Evolutionary conservation across 2,329 filamentous ascomycete genomes (phyloP).

Genomic region (Nemania sp.): DNA sequence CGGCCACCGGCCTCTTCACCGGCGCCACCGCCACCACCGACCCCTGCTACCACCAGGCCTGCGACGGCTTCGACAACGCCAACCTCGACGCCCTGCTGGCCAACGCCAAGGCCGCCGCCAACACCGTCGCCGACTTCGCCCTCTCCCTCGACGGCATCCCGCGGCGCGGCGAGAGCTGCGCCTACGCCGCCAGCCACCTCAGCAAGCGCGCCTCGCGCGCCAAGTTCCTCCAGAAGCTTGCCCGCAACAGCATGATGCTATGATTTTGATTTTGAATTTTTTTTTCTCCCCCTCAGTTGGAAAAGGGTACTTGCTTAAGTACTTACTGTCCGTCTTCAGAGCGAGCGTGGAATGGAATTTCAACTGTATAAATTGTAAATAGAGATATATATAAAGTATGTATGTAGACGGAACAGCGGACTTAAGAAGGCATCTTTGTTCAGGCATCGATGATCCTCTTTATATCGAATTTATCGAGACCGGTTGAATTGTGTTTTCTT

Average conservation of each 20-base stretch:
- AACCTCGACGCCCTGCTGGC: conserved; percentile 47
- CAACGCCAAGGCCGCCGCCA: conserved; percentile 53
- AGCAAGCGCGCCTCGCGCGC: conserved; percentile 15
- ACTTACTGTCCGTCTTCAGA: no score
- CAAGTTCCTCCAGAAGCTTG: conserved; percentile 30
- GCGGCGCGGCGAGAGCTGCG: conserved; percentile 17
- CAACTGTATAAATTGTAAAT: not conserved
- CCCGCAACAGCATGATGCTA: conserved; percentile 22
- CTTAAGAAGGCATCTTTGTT: not conserved
- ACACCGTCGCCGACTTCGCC: conserved; percentile 48
- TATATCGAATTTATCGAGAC: not conserved
- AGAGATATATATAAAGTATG: no score
- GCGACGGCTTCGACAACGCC: conserved; percentile 48
- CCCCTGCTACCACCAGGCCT: conserved; percentile 47
- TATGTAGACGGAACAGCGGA: not conserved
- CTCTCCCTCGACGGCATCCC: conserved; percentile 30
- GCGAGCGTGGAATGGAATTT: no score
- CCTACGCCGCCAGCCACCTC: conserved; percentile 15
- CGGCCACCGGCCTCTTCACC: conserved; percentile 48
- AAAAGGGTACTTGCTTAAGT: no score
- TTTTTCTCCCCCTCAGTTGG: no score
- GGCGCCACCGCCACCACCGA: conserved; percentile 45
- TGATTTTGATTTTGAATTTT: no score
- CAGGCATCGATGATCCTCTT: not conserved
- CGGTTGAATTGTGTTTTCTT: no score